Conservation (phyloP, 768 basidiomycete species). For the Phylloporus rhodoxanthus region DNA sequence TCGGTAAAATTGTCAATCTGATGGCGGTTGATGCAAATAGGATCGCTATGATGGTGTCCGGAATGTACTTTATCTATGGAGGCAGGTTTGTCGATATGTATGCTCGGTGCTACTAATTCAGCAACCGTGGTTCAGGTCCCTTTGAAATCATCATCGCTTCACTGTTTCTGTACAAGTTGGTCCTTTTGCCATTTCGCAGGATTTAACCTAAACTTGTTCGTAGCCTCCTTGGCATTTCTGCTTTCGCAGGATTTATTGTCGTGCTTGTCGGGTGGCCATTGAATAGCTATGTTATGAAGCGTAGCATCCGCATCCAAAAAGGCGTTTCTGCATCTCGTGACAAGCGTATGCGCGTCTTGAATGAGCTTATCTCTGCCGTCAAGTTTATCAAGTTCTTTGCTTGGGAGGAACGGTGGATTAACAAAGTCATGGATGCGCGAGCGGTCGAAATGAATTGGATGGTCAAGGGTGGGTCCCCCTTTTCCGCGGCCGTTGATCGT, state of each 20-base stretch:
- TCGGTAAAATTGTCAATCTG: conserved; percentile 85
- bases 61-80: conserved; percentile 62
- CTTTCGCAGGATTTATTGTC: conserved; percentile 43
- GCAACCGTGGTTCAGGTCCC: conserved; percentile 41
- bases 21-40: conserved; percentile 78
- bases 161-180: conserved; percentile 69
- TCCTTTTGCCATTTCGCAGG: not conserved
- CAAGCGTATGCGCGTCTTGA: conserved; percentile 39
- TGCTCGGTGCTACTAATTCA: not conserved
- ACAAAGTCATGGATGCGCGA: conserved; percentile 43
- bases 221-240: conserved; percentile 41
- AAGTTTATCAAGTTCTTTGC: conserved; percentile 42
- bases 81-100: conserved; percentile 29
- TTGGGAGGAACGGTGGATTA: conserved; percentile 41
- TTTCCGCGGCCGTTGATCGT: not conserved
- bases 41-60: conserved; percentile 50
- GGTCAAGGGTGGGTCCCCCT: conserved; percentile 48
- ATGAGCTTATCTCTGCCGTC: conserved; percentile 39
- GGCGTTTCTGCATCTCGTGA: conserved; percentile 33
- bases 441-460: conserved; percentile 71
- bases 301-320: conserved; percentile 35
- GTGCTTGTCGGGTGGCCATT: conserved; percentile 36
- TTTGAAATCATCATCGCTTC: conserved; percentile 73
- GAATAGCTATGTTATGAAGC: conserved; percentile 36
- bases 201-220: conserved; percentile 45